These are phyloP conservation scores for Agastache rugosa DNA, from an alignment of 257 asterid species.

Conservation along the genomic window DNA sequence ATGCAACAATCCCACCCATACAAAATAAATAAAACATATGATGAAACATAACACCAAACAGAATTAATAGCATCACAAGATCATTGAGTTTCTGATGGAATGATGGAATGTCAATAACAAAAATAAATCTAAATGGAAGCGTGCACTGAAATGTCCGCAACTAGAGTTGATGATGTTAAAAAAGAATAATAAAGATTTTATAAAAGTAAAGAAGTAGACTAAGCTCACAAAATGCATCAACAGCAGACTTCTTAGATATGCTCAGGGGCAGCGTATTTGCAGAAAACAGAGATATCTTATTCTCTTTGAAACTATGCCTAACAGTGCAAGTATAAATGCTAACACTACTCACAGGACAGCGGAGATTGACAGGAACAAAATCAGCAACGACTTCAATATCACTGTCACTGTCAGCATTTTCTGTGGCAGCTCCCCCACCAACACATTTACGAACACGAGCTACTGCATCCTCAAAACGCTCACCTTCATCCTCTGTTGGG, in stretches of 20 bases:
- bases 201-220: constrained; percentile 4
- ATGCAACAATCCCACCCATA: not conserved
- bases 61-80: not conserved
- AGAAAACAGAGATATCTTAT: not conserved
- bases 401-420: constrained; percentile 95
- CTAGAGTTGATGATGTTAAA: not conserved
- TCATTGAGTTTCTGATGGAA: not conserved
- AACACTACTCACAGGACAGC: constrained; percentile 90
- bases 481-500: constrained; percentile 90
- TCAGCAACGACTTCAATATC: constrained; percentile 99
- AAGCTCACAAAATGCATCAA: constrained; percentile 23
- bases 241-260: constrained; percentile 26
- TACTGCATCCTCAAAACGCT: constrained; percentile 90
- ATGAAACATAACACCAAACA: not conserved
- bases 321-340: constrained; percentile 31
- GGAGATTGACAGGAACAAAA: constrained; percentile 90
- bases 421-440: constrained; percentile 90
- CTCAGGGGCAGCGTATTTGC: constrained; percentile 21
- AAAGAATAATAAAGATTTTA: not conserved
- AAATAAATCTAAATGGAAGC: not conserved
- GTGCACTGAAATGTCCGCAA: constrained; percentile 1
- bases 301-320: constrained; percentile 9
- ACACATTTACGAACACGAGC: constrained; percentile 76
- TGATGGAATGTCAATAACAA: not conserved
- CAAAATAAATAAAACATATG: not conserved